Evolutionary conservation across 306 rosid genomes (phyloP).

Genomic region (Pyrus betulifolia): DNA sequence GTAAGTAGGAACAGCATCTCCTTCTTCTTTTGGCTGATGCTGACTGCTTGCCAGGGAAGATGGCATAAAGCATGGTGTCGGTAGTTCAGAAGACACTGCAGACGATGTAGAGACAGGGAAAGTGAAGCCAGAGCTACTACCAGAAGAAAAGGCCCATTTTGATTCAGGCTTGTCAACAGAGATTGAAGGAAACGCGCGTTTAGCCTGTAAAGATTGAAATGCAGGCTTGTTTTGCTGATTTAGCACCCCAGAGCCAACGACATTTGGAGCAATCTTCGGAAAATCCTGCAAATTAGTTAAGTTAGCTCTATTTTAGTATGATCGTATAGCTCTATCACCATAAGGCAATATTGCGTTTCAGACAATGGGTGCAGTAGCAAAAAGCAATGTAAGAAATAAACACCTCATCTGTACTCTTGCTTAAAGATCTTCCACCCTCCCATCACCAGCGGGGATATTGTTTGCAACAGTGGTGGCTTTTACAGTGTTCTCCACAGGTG

Average conservation of each 20-base stretch:
- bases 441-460: conserved; percentile 25
- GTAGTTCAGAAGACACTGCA: conserved; percentile 53
- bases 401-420: conserved; percentile 12
- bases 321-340: background rate
- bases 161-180: conserved; percentile 50
- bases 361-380: background rate
- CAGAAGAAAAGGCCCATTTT: conserved; percentile 48
- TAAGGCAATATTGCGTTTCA: background rate
- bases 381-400: background rate
- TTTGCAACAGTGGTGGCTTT: conserved; percentile 25
- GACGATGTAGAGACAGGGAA: conserved; percentile 68
- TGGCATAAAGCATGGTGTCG: conserved; percentile 75
- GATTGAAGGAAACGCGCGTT: conserved; percentile 59
- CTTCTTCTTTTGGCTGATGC: conserved; percentile 24
- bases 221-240: conserved; percentile 32
- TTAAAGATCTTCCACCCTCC: conserved; percentile 1
- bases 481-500: conserved; percentile 23
- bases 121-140: conserved; percentile 53
- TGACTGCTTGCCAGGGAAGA: conserved; percentile 29
- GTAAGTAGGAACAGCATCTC: conserved; percentile 33
- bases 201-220: conserved; percentile 25
- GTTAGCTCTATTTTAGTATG: background rate
- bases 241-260: conserved; percentile 1
- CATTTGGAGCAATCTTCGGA: conserved; percentile 15
- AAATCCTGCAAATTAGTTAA: conserved; percentile 35